Evolutionary conservation across 768 basidiomycete species (phyloP).

Genomic region (Gymnopilus junonius): DNA sequence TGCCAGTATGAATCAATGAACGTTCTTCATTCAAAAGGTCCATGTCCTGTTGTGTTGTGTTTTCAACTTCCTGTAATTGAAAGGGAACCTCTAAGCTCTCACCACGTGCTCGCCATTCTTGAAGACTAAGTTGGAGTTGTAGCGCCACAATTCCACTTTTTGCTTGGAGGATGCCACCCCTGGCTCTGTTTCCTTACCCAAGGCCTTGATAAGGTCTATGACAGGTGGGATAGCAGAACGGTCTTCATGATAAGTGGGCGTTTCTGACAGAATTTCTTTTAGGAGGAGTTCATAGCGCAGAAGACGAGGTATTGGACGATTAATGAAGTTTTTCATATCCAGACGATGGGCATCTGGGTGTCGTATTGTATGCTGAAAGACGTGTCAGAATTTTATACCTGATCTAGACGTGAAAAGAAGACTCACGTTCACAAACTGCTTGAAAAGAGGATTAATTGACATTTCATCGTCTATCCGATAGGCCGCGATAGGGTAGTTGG

Average conservation of each 20-base stretch:
- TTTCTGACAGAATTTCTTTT: constrained; percentile 78
- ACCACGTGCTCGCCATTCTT: constrained; percentile 76
- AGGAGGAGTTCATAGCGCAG: constrained; percentile 87
- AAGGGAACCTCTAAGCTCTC: constrained; percentile 16
- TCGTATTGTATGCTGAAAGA: constrained; percentile 46
- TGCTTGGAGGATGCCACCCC: constrained; percentile 85
- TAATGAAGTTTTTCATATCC: constrained; percentile 92
- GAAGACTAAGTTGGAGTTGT: constrained; percentile 76
- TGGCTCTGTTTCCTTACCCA: constrained; percentile 87
- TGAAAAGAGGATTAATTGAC: constrained; percentile 78
- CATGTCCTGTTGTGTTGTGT: constrained; percentile 60
- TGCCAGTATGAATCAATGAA: constrained; percentile 82
- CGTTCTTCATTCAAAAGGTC: constrained; percentile 86
- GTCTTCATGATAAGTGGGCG: constrained; percentile 78
- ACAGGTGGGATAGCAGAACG: constrained; percentile 81
- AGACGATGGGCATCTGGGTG: constrained; percentile 81
- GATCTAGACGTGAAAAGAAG: not conserved
- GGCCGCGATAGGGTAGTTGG: constrained; percentile 91
- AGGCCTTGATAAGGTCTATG: constrained; percentile 84
- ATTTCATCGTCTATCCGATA: constrained; percentile 89
- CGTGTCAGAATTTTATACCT: not conserved
- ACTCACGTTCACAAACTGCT: constrained; percentile 77
- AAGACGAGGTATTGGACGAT: constrained; percentile 87
- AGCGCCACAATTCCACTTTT: constrained; percentile 89
- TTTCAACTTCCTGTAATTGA: not conserved